Evolutionary conservation across 2,329 filamentous ascomycete genomes (phyloP).

Genomic region (Cordyceps tenuipes): DNA sequence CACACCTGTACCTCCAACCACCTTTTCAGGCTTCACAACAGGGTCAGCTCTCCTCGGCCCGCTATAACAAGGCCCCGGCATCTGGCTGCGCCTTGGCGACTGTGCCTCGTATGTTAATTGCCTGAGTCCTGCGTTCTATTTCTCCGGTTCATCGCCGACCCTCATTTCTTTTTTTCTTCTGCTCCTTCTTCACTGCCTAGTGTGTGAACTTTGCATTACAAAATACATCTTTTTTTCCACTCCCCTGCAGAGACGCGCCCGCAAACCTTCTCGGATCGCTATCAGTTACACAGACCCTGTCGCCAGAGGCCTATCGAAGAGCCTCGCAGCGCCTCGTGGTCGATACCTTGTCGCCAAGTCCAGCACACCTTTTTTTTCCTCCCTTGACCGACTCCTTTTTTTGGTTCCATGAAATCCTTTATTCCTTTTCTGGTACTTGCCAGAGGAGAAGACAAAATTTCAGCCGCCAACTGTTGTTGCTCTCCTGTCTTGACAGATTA

Average conservation of each 20-base stretch:
- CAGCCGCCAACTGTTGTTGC: not conserved
- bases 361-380: not conserved
- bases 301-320: slow-evolving; percentile 12
- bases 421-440: not conserved
- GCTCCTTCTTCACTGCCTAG: not conserved
- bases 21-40: not conserved
- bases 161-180: not conserved
- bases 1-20: not conserved
- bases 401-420: not conserved
- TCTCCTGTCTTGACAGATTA: slow-evolving; percentile 3
- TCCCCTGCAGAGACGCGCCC: not conserved
- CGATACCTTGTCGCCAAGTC: not conserved
- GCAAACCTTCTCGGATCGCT: not conserved
- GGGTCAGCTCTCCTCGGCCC: not conserved
- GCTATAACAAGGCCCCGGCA: slow-evolving; percentile 1
- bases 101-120: slow-evolving; percentile 6
- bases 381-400: slow-evolving; percentile 3
- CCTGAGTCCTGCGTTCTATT: not conserved
- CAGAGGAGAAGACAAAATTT: not conserved
- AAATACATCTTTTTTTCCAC: not conserved
- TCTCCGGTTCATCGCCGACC: not conserved
- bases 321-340: slow-evolving; percentile 12
- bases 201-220: not conserved
- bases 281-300: not conserved
- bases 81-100: slow-evolving; percentile 4